Base-by-base conservation (phyloP, 371 early-diverging fungal species). In the Dipsacomyces acuminosporus region DNA sequence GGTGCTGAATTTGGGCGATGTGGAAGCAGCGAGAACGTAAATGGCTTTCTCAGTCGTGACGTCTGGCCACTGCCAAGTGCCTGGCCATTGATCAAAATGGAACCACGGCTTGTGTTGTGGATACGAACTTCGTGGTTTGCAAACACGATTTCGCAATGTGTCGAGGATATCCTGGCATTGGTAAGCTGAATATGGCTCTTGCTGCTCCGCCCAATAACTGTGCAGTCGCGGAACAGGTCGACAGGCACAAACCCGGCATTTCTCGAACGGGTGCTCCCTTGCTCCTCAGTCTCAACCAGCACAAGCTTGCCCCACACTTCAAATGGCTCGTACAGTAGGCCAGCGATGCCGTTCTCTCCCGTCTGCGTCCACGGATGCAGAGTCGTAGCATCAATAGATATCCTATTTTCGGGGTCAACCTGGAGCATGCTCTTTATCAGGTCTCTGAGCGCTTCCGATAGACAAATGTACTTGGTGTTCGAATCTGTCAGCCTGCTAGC, bases 321-420 rank as follows among this genome's bases (percentile, higher is more conserved):
- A 8, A 21, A 38, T 8, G 58, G 45, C 24, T 72, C 48, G 15
- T 48, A 53, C n/a, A 45, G 36, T 9, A 17, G 49, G 2, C 61
- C 71, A 1, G 71, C 56, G 11, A 24, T 36, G 14, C 60, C 64
- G 9, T 54, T 45, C 3, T 22, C 53, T 19, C 47, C 36, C 4
- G 60, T 50, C 59, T 64, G 59, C 21, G 56, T 64, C 73, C 73
- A 73, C 13, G 56, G 57, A 20, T 73, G 57, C 8, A 59, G 50
- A 7, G 65, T 57, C 8, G 41, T 44, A 13, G 57, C 56, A n/a
- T 73, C 73, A 6, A 73, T 57, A 0, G 36, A 38, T 13, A 72
- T 51, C 15, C 73, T 54, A 9, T 18, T 22, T 7, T 35, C 41
- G 14, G 73, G 63, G 22, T 60, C 40, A 3, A 71, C 48, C 11